phyloP scores from a whole-genome alignment of 176 grass and related monocot species.

The Raddia guianensis region DNA sequence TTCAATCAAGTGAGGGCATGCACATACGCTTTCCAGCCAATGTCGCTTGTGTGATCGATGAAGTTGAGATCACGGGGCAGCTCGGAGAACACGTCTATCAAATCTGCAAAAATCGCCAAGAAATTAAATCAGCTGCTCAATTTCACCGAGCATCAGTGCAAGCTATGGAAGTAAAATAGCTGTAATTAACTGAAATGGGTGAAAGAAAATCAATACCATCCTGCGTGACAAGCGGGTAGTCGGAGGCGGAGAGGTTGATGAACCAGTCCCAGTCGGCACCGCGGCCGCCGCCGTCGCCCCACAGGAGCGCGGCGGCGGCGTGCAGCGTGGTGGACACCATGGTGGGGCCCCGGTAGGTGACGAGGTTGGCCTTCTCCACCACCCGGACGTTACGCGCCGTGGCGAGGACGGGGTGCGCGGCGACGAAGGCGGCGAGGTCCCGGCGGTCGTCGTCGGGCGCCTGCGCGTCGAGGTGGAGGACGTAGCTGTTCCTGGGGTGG shows the following conservation, averaged over 20 bases:
- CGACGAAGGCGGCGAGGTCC: conserved; percentile 49
- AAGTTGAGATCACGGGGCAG: conserved; percentile 93
- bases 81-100: conserved; percentile 79
- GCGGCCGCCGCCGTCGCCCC: conserved; percentile 23
- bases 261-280: conserved; percentile 82
- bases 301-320: conserved; percentile 59
- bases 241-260: conserved; percentile 84
- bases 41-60: conserved; percentile 84
- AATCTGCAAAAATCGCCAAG: conserved; percentile 44
- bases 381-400: conserved; percentile 57
- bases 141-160: neutral
- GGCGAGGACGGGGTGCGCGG: conserved; percentile 52
- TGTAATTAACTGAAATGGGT: neutral
- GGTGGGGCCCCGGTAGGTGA: conserved; percentile 86
- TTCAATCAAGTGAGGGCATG: neutral
- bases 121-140: neutral
- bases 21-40: conserved; percentile 82
- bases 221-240: conserved; percentile 84
- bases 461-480: conserved; percentile 83
- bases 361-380: conserved; percentile 73
- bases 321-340: conserved; percentile 93
- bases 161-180: neutral
- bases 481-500: conserved; percentile 80
- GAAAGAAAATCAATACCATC: conserved; percentile 47
- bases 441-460: conserved; percentile 57